Base-by-base conservation (phyloP, 1,284 basidiomycete species). In the Apiotrichum akiyoshidainum region DNA sequence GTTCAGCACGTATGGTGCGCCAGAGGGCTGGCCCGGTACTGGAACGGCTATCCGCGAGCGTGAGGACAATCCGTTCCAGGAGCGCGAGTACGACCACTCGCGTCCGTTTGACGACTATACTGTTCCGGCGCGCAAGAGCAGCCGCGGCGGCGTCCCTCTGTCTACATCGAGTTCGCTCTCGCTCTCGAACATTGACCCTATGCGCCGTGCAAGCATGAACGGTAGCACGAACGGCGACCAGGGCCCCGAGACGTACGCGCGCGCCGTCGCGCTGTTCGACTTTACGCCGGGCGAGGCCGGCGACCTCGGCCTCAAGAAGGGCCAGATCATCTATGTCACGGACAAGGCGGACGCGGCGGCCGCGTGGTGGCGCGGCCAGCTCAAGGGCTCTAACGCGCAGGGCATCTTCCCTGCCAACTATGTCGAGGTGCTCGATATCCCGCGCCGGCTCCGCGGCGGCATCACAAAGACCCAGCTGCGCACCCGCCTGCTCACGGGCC, bases 221-320 rank as follows among this genome's bases (percentile, higher is more conserved):
- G 16, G 16, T 10, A 39, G 37, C 40, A 3, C 9, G 42, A 21
- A n/a, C 9, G 9, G 42, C 19, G 42, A 6, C 10, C 9, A 17
- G n/a, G 57, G 48, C 9, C 40, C 65, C n/a, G 70, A 77, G 55
- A 76, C 77, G 10, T 71, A 75, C 40, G 86, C 83, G 21, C 83
- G 88, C 54, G 91, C 88, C 4, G 85, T 93, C 39, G 91, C 89
- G 9, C 71, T 92, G 64, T 92, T 83, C 72, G 83, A 89, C 72
- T 93, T 90, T 74, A 75, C 82, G 46, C 88, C 87, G 9, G 82
- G 86, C 8, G 85, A 90, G 80, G 83, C 80, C 13, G 91, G 89
- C 2, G 92, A 96, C 76, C 73, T 96, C 45, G 87, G 87, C 1
- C 89, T 96, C 73, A 81, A 79, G n/a, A 90, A 88, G 73, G 90